Percentiles rank a stretch among this genome's conserved stretches.
These are phyloP conservation scores for Phalaenopsis aphrodite DNA, from an alignment of 106 monocot species.

Conservation along the genomic window DNA sequence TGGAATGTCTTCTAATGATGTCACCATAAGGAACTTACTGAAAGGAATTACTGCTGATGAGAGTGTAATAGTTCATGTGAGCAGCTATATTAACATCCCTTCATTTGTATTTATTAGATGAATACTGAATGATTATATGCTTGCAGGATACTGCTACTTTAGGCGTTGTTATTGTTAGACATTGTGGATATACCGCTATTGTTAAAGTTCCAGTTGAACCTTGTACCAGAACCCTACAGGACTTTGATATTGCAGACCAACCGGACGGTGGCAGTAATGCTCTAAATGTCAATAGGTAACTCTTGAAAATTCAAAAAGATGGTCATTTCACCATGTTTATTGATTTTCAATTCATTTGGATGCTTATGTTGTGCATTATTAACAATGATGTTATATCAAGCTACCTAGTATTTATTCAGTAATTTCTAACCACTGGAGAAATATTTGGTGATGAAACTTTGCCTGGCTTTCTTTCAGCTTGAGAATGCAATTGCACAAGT, in stretches of 20 bases:
- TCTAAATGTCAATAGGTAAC: constrained; percentile 81
- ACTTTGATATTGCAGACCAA: constrained; percentile 72
- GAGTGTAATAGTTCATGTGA: constrained; percentile 83
- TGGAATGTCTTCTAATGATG: constrained; percentile 44
- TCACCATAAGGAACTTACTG: constrained; percentile 61
- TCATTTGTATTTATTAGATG: not conserved
- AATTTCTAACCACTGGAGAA: not conserved
- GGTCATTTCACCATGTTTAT: not conserved
- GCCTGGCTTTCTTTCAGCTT: constrained; percentile 43
- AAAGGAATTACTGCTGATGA: constrained; percentile 96
- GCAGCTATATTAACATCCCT: not conserved
- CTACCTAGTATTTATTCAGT: not conserved
- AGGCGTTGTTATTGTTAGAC: constrained; percentile 69
- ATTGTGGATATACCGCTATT: constrained; percentile 79
- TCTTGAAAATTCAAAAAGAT: not conserved
- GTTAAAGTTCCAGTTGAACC: constrained; percentile 62
- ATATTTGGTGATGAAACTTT: constrained; percentile 6
- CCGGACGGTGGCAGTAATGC: constrained; percentile 86
- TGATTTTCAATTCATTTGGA: not conserved
- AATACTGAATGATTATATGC: constrained; percentile 13
- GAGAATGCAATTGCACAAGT: constrained; percentile 64
- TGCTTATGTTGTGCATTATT: not conserved
- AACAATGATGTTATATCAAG: not conserved
- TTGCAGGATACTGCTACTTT: constrained; percentile 87
- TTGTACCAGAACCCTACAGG: constrained; percentile 20